phyloP scores from a whole-genome alignment of 345 rosid genomes.

The Brassica juncea region DNA sequence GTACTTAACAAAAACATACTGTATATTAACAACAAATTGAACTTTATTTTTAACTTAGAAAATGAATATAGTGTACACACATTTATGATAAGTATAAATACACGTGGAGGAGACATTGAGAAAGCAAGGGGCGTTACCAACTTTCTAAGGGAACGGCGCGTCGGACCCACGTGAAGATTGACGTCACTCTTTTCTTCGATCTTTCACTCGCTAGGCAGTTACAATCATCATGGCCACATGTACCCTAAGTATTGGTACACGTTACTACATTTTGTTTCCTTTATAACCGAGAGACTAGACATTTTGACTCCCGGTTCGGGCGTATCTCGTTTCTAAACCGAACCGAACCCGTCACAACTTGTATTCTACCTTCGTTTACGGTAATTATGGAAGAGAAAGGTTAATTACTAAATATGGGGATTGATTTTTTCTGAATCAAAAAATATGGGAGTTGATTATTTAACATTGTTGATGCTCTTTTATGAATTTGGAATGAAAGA shows the following conservation, averaged over 20 bases:
- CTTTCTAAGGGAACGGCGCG: constrained; percentile 53
- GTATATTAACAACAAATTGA: not conserved
- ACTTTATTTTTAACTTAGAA: not conserved
- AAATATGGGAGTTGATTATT: constrained; percentile 4
- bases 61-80: not conserved
- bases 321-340: constrained; percentile 17
- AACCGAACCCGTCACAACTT: not conserved
- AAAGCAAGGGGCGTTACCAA: constrained; percentile 46
- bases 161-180: constrained; percentile 46
- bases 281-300: not conserved
- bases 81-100: not conserved
- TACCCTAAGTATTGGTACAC: constrained; percentile 7
- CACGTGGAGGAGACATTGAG: constrained; percentile 11
- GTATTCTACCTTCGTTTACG: not conserved
- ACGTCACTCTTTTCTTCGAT: constrained; percentile 39
- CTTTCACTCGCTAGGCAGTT: constrained; percentile 43
- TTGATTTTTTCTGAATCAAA: not conserved
- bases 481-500: not conserved
- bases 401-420: constrained; percentile 7
- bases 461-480: constrained; percentile 18
- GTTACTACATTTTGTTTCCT: not conserved
- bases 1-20: not conserved
- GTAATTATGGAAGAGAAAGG: not conserved
- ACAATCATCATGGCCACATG: constrained; percentile 48
- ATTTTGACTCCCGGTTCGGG: constrained; percentile 31